Percentiles rank a stretch among this genome's conserved stretches.
Evolutionary conservation across 805 yeast genomes (phyloP).

Genomic region (Myxozyma vanderwaltii): DNA sequence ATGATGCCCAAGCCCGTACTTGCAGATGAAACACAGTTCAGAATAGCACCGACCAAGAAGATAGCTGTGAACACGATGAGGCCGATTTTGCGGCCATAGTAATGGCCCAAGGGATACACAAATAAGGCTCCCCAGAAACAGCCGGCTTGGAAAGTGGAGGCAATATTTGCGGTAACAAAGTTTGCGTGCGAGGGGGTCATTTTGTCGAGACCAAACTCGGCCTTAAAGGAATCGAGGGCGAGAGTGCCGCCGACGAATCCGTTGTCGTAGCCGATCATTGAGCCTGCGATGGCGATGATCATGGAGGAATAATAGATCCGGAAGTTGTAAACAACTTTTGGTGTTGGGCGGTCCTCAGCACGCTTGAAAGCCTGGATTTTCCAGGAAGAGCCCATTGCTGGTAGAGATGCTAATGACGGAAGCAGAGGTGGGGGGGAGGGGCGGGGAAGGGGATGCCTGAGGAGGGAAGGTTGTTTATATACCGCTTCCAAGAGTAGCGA

Average conservation of each 20-base stretch:
- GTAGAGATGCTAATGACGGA: background rate
- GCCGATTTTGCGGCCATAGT: conserved; percentile 62
- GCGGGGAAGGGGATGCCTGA: too few species aligned
- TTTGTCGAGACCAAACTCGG: conserved; percentile 49
- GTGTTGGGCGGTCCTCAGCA: conserved; percentile 40
- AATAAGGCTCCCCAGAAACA: conserved; percentile 22
- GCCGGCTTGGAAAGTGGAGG: conserved; percentile 57
- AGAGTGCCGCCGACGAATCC: conserved; percentile 60
- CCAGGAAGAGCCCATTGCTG: conserved; percentile 12
- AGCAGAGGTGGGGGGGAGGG: too few species aligned
- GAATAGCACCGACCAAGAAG: conserved; percentile 36
- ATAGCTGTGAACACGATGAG: conserved; percentile 8
- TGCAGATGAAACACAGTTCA: conserved; percentile 31
- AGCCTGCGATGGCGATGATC: conserved; percentile 53
- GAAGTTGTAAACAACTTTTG: conserved; percentile 51
- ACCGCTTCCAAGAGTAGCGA: too few species aligned
- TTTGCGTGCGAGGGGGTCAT: conserved; percentile 37
- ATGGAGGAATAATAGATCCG: conserved; percentile 49
- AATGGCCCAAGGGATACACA: conserved; percentile 68
- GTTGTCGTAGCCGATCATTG: conserved; percentile 57
- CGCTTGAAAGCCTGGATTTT: conserved; percentile 19
- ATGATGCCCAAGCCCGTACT: conserved; percentile 30
- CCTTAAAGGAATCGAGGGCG: conserved; percentile 48
- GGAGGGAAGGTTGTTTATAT: too few species aligned
- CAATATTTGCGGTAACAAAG: conserved; percentile 45